These are phyloP conservation scores for Crithidia mellificae DNA, from an alignment of 208 protist species.

Conservation along the genomic window DNA sequence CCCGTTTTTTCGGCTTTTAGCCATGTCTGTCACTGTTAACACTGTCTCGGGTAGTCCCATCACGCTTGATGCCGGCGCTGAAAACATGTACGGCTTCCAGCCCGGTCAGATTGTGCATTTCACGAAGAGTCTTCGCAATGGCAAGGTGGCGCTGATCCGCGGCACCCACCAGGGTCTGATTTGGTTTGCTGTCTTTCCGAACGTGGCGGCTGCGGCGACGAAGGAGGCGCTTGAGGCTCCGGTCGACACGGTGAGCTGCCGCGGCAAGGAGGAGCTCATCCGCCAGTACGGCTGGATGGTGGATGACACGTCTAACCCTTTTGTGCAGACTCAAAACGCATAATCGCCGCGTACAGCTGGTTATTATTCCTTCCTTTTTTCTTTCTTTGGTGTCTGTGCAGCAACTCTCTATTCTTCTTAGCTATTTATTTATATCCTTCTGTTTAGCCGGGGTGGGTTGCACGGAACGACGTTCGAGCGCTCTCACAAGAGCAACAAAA, in stretches of 20 bases:
- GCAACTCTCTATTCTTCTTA: background rate
- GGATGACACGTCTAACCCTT: constrained; percentile 54
- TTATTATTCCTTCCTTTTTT: background rate
- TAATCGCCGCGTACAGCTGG: no score
- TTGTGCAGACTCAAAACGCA: background rate
- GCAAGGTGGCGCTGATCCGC: constrained; percentile 81
- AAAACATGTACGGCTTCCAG: constrained; percentile 59
- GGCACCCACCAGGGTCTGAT: constrained; percentile 69
- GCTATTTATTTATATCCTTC: no score
- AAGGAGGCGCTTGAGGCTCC: constrained; percentile 61
- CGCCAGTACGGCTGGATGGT: constrained; percentile 88
- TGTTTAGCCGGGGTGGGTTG: no score
- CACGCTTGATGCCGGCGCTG: constrained; percentile 36
- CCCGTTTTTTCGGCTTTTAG: no score
- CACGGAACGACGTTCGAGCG: no score
- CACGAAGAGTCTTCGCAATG: constrained; percentile 85
- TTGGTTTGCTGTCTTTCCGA: constrained; percentile 80
- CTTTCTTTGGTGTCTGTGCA: background rate
- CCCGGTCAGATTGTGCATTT: constrained; percentile 87
- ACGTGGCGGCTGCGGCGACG: constrained; percentile 47
- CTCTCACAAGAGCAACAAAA: no score
- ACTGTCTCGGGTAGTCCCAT: constrained; percentile 69
- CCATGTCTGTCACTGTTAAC: constrained; percentile 41
- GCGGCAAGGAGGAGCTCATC: constrained; percentile 82
- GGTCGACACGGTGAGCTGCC: constrained; percentile 79